Conservation (phyloP, 495 filamentous ascomycete genomes). For the Extremus antarcticus region DNA sequence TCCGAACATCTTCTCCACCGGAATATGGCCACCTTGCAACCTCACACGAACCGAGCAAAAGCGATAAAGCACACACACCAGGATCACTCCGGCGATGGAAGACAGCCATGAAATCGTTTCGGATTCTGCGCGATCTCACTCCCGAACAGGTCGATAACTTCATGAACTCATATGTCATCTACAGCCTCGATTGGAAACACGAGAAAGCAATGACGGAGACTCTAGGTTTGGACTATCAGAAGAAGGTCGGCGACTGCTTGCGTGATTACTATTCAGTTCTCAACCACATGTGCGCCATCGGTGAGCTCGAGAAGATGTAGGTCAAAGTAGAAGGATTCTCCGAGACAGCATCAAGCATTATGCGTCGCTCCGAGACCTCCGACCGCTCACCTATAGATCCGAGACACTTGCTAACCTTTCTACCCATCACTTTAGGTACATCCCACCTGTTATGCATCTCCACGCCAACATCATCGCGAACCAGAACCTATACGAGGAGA, state of each 20-base stretch:
- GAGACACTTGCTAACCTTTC: no score
- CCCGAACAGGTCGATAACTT: slow-evolving; percentile 52
- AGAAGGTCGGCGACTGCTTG: slow-evolving; percentile 49
- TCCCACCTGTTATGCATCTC: slow-evolving; percentile 51
- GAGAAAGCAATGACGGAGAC: slow-evolving; percentile 45
- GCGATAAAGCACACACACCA: background rate
- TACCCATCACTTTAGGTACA: no score
- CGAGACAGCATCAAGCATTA: no score
- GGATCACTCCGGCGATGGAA: slow-evolving; percentile 1
- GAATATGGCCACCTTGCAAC: background rate
- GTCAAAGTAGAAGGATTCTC: no score
- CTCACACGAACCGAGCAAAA: background rate
- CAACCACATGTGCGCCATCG: slow-evolving; percentile 55
- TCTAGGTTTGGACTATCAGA: slow-evolving; percentile 48
- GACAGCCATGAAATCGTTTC: slow-evolving; percentile 10
- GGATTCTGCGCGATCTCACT: slow-evolving; percentile 40
- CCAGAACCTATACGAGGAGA: slow-evolving; percentile 51
- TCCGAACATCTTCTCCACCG: no score
- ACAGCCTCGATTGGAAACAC: slow-evolving; percentile 54
- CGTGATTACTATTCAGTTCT: slow-evolving; percentile 52
- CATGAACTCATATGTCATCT: slow-evolving; percentile 57
- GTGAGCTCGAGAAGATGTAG: slow-evolving; percentile 59
- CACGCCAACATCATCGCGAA: slow-evolving; percentile 36
- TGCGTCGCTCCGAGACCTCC: no score
- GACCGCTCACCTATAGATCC: no score